These are phyloP conservation scores for Leishmania major DNA, from an alignment of 208 protist species.

Conservation along the genomic window DNA sequence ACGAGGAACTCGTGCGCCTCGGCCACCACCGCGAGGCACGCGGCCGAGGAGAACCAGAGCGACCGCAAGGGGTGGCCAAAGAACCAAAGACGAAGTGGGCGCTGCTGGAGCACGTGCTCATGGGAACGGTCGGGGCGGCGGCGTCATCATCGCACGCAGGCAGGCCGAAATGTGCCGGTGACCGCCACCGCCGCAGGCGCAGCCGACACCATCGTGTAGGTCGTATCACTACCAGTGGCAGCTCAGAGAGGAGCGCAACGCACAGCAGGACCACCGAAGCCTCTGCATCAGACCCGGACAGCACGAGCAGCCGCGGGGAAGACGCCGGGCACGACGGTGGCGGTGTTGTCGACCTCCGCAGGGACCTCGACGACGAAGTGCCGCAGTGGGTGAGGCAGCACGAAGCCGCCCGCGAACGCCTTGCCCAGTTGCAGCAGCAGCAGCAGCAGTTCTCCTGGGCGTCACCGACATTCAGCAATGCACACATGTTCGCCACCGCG, in stretches of 20 bases:
- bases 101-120: constrained; percentile 1
- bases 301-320: not conserved
- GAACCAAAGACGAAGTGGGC: not conserved
- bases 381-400: constrained; percentile 26
- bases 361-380: constrained; percentile 29
- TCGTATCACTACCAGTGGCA: not conserved
- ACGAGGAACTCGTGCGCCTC: not conserved
- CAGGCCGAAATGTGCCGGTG: too few species aligned
- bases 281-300: not conserved
- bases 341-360: constrained; percentile 1
- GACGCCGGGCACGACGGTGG: not conserved
- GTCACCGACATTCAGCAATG: constrained; percentile 1
- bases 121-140: not conserved
- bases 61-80: not conserved
- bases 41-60: not conserved
- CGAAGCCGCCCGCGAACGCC: constrained; percentile 11
- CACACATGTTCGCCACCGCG: not conserved
- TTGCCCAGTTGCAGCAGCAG: constrained; percentile 1
- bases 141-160: not conserved
- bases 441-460: not conserved
- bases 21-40: not conserved
- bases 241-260: not conserved
- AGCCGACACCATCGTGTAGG: not conserved
- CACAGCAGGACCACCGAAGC: not conserved
- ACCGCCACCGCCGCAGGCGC: not conserved